Base-by-base conservation (phyloP, 2,329 filamentous ascomycete species). In the Neofusicoccum sp. region DNA sequence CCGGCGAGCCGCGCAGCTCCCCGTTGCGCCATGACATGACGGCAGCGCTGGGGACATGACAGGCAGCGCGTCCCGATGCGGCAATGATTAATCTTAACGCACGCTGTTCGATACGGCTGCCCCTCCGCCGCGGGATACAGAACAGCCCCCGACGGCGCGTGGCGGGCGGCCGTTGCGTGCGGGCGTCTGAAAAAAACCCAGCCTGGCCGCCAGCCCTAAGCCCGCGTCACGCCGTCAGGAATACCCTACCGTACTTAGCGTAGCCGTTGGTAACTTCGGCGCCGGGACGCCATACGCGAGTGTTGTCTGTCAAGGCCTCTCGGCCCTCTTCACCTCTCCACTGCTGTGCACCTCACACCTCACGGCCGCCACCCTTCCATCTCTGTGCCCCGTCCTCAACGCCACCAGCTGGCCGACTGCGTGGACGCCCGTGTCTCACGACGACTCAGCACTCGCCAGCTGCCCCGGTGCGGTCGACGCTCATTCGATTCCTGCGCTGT, bases 361-460 rank as follows among this genome's bases (percentile, higher is more conserved):
- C 54, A 47, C 40, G 40, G 54, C 54, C 31, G 54, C 54, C 54
- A 34, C 54, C 41, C 53, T 33, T 41, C 53, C 53, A 58, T 58
- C 54, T 58, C 51, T 48, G 51, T 56, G 51, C 51, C 24, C 24
- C 49, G 16, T 26, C 36, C 41, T 36, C 43, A 36, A 47, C 54
- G 53, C 53, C 53, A 45, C 41, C 40, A 43, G 28, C 41, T 57
- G 53, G 53, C 28, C 30, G 43, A 45, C 54, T 58, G 54, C 54
- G 54, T 58, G 43, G 54, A 45, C 34, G 54, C 54, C 30, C 47
- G 54, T 58, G 43, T 47, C 41, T 24, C n/a, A 28, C 51, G 51
- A 56, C 49, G 16, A 31, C n/a, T 34, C 51, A 56, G 38, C 36
- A 30, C 51, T 56, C 40, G 36, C 51, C 51, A 30, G 36, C 51